These are phyloP conservation scores for Bullera alba DNA, from an alignment of 768 basidiomycete genomes.

Conservation along the genomic window DNA sequence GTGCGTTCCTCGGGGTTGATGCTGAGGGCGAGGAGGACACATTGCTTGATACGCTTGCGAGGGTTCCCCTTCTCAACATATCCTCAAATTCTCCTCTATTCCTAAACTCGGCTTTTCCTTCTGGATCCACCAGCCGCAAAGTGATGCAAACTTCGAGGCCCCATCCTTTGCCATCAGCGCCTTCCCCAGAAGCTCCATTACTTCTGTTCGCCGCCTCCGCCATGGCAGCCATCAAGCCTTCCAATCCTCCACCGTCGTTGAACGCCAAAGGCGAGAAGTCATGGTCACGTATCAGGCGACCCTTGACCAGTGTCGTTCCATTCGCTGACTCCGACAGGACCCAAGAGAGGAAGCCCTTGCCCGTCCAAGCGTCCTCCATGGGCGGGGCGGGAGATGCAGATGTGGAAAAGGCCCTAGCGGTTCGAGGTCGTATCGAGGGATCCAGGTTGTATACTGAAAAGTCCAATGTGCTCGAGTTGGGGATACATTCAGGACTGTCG, in stretches of 20 bases:
- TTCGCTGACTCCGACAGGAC: conserved; percentile 16
- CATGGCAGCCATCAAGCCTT: conserved; percentile 34
- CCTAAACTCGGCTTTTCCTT: conserved; percentile 21
- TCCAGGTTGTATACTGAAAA: conserved; percentile 40
- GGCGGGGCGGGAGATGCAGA: conserved; percentile 11
- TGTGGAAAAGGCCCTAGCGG: conserved; percentile 14
- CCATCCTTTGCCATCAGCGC: conserved; percentile 32
- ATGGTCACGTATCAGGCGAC: conserved; percentile 25
- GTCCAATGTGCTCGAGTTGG: conserved; percentile 21
- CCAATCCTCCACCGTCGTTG: conserved; percentile 26
- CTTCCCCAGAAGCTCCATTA: conserved; percentile 5
- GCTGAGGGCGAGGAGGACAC: background rate
- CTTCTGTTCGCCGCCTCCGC: background rate
- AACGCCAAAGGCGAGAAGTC: conserved; percentile 20
- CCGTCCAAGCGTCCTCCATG: conserved; percentile 19
- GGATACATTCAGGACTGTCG: conserved; percentile 38
- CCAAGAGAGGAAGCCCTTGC: conserved; percentile 40
- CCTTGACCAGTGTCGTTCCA: conserved; percentile 28
- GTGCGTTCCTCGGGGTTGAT: background rate
- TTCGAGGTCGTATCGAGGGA: conserved; percentile 10
- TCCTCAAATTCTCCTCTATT: conserved; percentile 31
- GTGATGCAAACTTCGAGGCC: conserved; percentile 35
- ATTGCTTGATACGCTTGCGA: too few relatives aligned
- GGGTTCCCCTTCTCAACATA: conserved; percentile 12
- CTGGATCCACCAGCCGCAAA: conserved; percentile 25